phyloP scores from a whole-genome alignment of 768 basidiomycete species.

The Tubosaeta sp. region DNA sequence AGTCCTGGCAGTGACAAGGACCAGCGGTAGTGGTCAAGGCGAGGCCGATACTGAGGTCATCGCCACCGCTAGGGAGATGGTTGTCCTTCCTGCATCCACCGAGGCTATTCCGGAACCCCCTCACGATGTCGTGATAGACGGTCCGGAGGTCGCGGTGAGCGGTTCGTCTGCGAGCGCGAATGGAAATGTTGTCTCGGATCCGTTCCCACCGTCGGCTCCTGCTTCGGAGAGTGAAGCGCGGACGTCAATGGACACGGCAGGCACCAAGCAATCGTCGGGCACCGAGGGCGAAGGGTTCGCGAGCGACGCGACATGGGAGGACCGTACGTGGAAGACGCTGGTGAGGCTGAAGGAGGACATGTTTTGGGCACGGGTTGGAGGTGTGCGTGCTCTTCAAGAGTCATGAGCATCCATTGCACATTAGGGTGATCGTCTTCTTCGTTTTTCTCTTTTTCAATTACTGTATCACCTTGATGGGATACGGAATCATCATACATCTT shows the following conservation, averaged over 20 bases:
- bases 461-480: neutral
- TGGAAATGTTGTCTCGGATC: neutral
- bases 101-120: neutral
- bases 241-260: conserved; percentile 19
- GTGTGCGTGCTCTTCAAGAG: conserved; percentile 21
- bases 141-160: neutral
- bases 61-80: neutral
- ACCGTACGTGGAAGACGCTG: conserved; percentile 79
- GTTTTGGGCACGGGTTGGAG: conserved; percentile 82
- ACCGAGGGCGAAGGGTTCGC: conserved; percentile 44
- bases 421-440: neutral
- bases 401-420: neutral
- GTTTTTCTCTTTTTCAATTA: neutral
- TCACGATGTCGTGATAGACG: neutral
- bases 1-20: conserved; percentile 2
- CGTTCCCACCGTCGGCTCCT: neutral
- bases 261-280: conserved; percentile 23
- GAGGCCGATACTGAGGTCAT: neutral
- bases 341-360: conserved; percentile 71
- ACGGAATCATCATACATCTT: no score
- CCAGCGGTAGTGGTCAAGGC: neutral
- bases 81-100: neutral
- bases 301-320: conserved; percentile 77
- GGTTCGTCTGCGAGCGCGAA: neutral
- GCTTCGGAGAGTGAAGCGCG: conserved; percentile 3